These are phyloP conservation scores for Adiantum capillusveneris DNA, from an alignment of 75 land plant species.

Conservation along the genomic window DNA sequence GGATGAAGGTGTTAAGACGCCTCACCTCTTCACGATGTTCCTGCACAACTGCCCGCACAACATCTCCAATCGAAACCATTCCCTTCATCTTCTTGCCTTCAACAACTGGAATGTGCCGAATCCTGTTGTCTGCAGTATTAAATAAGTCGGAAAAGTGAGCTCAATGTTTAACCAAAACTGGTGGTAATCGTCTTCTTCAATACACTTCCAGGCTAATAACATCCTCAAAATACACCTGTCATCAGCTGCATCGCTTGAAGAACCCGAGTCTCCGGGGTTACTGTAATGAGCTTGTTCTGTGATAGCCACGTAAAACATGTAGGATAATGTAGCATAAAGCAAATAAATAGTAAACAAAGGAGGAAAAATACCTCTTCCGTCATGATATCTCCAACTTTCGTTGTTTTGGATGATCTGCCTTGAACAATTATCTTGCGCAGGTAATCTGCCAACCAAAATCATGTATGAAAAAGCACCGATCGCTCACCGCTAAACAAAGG, in stretches of 20 bases:
- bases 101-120: constrained; percentile 94
- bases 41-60: constrained; percentile 89
- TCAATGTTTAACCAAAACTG: too few relatives aligned
- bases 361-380: constrained; percentile 75
- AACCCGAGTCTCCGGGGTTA: constrained; percentile 82
- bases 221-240: constrained; percentile 50
- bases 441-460: constrained; percentile 63
- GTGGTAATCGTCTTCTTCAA: too few relatives aligned
- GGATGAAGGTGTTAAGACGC: constrained; percentile 87
- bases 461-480: too few relatives aligned
- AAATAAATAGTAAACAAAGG: neutral
- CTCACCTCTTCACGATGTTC: constrained; percentile 91
- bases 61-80: constrained; percentile 98
- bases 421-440: constrained; percentile 97
- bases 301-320: too few relatives aligned
- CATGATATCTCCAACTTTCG: constrained; percentile 99
- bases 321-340: too few relatives aligned
- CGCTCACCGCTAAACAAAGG: too few relatives aligned
- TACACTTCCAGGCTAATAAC: neutral
- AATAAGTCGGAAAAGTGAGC: too few relatives aligned
- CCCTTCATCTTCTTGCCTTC: constrained; percentile 73
- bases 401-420: constrained; percentile 93
- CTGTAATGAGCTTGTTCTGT: constrained; percentile 98
- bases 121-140: constrained; percentile 68
- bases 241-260: constrained; percentile 92